Evolutionary conservation across 129 eudicot species (phyloP).

Genomic region (Flaveria bidentis): DNA sequence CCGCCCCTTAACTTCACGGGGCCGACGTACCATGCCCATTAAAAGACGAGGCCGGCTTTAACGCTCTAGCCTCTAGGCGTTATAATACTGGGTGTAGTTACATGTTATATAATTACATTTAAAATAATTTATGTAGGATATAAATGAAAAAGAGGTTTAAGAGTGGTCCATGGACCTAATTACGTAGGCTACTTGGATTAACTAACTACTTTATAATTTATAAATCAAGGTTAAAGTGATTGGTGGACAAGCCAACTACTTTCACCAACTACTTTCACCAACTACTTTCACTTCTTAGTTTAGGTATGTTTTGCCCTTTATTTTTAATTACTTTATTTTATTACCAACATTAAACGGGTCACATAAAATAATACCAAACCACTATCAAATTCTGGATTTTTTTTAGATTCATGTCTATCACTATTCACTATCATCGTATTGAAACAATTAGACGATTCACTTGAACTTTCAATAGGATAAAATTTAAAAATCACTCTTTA

Average conservation of each 20-base stretch:
- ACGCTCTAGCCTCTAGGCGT: no score
- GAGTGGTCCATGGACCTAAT: conserved; percentile 8
- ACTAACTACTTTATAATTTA: neutral
- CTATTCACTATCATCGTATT: no score
- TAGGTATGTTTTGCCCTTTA: conserved; percentile 8
- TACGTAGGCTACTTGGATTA: neutral
- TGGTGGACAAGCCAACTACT: conserved; percentile 10
- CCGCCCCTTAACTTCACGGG: no score
- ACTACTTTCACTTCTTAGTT: neutral
- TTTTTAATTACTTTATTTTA: neutral
- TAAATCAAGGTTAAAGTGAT: neutral
- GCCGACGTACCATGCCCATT: no score
- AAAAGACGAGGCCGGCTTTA: no score
- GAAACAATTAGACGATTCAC: no score
- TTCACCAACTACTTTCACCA: neutral
- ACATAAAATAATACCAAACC: neutral
- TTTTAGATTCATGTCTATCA: no score
- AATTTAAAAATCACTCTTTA: no score
- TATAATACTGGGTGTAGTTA: no score
- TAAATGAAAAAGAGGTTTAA: neutral
- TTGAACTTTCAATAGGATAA: no score
- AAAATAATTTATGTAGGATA: neutral
- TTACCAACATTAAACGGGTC: neutral
- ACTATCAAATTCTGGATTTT: no score
- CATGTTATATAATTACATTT: no score